Evolutionary conservation across 106 monocot species (phyloP), one percentile per base, ranked within the genome.

Genomic region (Iris macrosiphon): DNA sequence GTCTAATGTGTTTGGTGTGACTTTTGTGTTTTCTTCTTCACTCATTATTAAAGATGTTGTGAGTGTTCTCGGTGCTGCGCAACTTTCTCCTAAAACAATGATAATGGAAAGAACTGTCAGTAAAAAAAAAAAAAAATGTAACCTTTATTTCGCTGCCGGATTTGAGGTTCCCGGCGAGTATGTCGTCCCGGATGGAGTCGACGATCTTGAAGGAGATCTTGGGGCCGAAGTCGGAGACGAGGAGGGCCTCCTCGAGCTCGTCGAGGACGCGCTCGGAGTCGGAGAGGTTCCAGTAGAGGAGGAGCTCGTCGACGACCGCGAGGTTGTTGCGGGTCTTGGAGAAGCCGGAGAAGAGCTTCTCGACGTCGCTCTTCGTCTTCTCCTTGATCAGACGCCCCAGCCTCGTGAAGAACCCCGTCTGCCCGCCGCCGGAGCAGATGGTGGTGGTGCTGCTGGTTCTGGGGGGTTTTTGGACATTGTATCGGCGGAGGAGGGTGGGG

Each of bases 311-410:
- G 34, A 94, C 66, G 56, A 94, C 93, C 40, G 93, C 88, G 54
- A 94, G 84, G 49, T 71, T 94, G 70, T 88, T 72, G 4, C 88
- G 74, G 42, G 93, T 94, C 48, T 88, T 94, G 12, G 93, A 84
- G 62, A 94, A 94, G 4, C 93, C 93, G 37, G 88, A 88, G 75
- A 94, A 94, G 27, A 94, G 27, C 68, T 78, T 88, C 63, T 94
- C 93, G 57, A 94, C 93, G 71, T 94, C 93, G 66, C 81, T 88
- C 75, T 84, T 88, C 26, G 93, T 88, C 73, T 93, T 94, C 72
- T 94, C 93, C 69, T 84, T 88, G 51, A 94, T 78, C 17, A 94
- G 66, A 32, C 93, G 80, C 18, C 88, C 88, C 4, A 94, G 66
- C 48, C 72, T 54, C 2, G 78, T 81, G 73, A 94, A 94, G 73